Evolutionary conservation across 352 stramenopile genomes (phyloP).

Genomic region (Phytopythium mirpurense): DNA sequence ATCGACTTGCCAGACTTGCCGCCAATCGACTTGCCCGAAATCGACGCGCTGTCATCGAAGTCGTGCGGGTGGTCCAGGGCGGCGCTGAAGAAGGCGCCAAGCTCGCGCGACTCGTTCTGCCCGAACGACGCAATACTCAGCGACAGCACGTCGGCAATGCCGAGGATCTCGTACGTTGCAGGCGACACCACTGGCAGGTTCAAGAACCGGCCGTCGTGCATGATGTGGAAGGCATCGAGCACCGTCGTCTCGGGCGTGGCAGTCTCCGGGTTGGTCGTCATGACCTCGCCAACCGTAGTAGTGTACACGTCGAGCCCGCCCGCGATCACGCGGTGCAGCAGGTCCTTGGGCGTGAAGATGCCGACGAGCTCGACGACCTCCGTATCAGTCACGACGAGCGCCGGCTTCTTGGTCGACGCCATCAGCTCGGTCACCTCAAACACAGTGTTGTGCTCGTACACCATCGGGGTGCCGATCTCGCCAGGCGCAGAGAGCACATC

Average conservation of each 20-base stretch:
- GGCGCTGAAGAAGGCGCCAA: constrained; percentile 76
- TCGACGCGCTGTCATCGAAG: constrained; percentile 41
- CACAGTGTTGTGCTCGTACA: constrained; percentile 66
- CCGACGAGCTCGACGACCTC: constrained; percentile 81
- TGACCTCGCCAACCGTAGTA: constrained; percentile 89
- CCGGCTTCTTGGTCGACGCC: constrained; percentile 70
- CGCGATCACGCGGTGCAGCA: constrained; percentile 94
- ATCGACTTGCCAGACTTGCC: constrained; percentile 43
- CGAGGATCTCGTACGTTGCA: constrained; percentile 64
- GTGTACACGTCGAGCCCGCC: constrained; percentile 83
- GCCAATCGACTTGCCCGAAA: constrained; percentile 19
- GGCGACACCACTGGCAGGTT: constrained; percentile 93
- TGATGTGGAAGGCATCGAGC: constrained; percentile 97
- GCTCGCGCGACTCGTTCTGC: constrained; percentile 59
- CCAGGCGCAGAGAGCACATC: constrained; percentile 61
- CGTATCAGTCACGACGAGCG: constrained; percentile 65
- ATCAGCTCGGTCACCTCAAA: constrained; percentile 73
- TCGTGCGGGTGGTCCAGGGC: constrained; percentile 72
- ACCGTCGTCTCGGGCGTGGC: constrained; percentile 92
- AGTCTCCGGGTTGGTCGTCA: constrained; percentile 96
- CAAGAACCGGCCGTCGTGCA: constrained; percentile 97
- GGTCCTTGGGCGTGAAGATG: constrained; percentile 98
- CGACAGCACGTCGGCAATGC: constrained; percentile 77
- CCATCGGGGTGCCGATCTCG: constrained; percentile 67
- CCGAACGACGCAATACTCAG: constrained; percentile 75